phyloP scores from a whole-genome alignment of 1,139 yeast species.

The Scheffersomyces lignicola region DNA sequence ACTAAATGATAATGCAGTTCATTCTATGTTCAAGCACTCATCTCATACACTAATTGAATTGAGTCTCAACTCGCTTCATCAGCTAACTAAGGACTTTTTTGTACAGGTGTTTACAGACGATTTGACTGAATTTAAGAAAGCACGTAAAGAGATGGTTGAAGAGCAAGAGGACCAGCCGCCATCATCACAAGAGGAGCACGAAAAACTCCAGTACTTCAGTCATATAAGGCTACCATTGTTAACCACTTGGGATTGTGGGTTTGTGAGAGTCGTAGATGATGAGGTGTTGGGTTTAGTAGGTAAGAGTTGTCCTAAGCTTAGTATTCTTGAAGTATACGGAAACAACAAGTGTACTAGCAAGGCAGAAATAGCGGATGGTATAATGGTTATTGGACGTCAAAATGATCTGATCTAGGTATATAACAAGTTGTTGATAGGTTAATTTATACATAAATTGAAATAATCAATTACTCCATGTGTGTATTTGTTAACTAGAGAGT shows the following conservation, averaged over 20 bases:
- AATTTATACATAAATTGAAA: background rate
- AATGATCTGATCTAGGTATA: slow-evolving; percentile 50
- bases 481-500: slow-evolving; percentile 1
- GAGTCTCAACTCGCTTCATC: slow-evolving; percentile 67
- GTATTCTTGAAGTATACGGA: slow-evolving; percentile 76
- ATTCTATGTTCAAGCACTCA: slow-evolving; percentile 64
- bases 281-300: slow-evolving; percentile 54
- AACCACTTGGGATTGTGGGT: slow-evolving; percentile 69
- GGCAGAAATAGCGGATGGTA: slow-evolving; percentile 52
- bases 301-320: slow-evolving; percentile 57
- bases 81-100: slow-evolving; percentile 53
- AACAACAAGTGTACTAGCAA: slow-evolving; percentile 64
- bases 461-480: slow-evolving; percentile 1
- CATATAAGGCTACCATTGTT: slow-evolving; percentile 48
- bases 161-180: slow-evolving; percentile 9
- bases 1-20: slow-evolving; percentile 61
- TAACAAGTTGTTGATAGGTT: slow-evolving; percentile 3
- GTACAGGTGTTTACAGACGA: slow-evolving; percentile 41
- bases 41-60: slow-evolving; percentile 65
- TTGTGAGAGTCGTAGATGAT: slow-evolving; percentile 74
- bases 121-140: slow-evolving; percentile 28
- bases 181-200: slow-evolving; percentile 9
- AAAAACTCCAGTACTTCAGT: slow-evolving; percentile 15
- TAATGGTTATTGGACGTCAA: slow-evolving; percentile 75
- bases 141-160: slow-evolving; percentile 26